Evolutionary conservation across 116 monocot genomes (phyloP).

Genomic region (Thalassia testudinum): DNA sequence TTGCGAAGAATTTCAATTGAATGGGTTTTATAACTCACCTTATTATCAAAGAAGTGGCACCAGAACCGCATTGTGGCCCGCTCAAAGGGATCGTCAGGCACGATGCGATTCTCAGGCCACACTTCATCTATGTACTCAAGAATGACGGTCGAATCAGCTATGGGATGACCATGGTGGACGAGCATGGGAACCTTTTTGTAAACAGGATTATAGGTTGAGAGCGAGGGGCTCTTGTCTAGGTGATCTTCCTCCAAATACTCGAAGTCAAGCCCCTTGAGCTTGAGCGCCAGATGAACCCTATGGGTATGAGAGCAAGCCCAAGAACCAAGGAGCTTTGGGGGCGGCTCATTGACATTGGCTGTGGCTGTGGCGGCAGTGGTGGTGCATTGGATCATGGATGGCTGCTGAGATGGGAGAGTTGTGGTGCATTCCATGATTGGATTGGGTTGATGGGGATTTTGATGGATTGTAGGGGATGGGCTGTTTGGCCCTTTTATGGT

Average conservation of each 20-base stretch:
- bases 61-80: slow-evolving; percentile 53
- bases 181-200: slow-evolving; percentile 33
- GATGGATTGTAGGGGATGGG: too few species aligned
- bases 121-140: slow-evolving; percentile 48
- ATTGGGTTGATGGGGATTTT: too few species aligned
- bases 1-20: too few species aligned
- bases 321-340: slow-evolving; percentile 6
- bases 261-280: slow-evolving; percentile 47
- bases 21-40: slow-evolving; percentile 33
- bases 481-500: too few species aligned
- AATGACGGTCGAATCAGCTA: slow-evolving; percentile 54
- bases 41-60: slow-evolving; percentile 50
- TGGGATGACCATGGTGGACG: slow-evolving; percentile 18
- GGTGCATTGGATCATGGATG: too few species aligned
- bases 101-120: slow-evolving; percentile 7
- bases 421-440: too few species aligned
- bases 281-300: slow-evolving; percentile 42
- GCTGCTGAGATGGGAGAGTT: too few species aligned
- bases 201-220: slow-evolving; percentile 51
- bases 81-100: slow-evolving; percentile 38
- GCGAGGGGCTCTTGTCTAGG: slow-evolving; percentile 38
- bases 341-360: too few species aligned
- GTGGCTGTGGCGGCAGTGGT: too few species aligned
- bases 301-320: slow-evolving; percentile 7
- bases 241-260: slow-evolving; percentile 67